Percentiles rank a stretch among this genome's conserved stretches.
Evolutionary conservation across 2,329 filamentous ascomycete species (phyloP).

Genomic region (Botryotinia globosa): DNA sequence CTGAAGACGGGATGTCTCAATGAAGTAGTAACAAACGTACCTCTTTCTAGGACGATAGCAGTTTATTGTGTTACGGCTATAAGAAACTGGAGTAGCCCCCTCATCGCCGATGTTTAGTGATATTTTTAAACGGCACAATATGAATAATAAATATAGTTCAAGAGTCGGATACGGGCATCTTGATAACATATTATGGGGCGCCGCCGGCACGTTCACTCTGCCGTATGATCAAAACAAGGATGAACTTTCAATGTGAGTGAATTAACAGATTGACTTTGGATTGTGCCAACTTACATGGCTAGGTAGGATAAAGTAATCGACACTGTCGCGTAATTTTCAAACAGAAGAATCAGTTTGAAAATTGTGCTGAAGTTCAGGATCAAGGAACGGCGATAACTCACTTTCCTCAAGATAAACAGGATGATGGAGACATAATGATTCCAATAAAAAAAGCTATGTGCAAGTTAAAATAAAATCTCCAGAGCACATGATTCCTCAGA

Average conservation of each 20-base stretch:
- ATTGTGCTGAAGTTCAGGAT: not conserved
- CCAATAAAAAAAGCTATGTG: not conserved
- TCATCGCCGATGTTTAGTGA: not conserved
- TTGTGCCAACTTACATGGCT: not conserved
- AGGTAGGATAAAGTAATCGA: not conserved
- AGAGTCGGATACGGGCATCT: not conserved
- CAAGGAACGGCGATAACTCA: not conserved
- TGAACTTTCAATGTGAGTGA: not conserved
- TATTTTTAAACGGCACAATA: too few species aligned
- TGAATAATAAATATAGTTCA: too few species aligned
- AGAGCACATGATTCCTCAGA: not conserved
- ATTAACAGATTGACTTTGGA: not conserved
- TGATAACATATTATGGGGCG: not conserved
- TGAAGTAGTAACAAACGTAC: not conserved
- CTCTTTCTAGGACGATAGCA: not conserved
- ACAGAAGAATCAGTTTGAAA: not conserved
- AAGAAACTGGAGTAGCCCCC: not conserved
- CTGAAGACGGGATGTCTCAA: not conserved
- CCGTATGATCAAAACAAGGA: not conserved
- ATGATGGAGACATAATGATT: not conserved
- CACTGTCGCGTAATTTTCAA: not conserved
- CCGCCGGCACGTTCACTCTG: not conserved
- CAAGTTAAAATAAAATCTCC: not conserved
- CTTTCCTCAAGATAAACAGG: not conserved
- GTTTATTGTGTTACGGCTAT: not conserved